Evolutionary conservation across 2,329 filamentous ascomycete genomes (phyloP).

Genomic region (Cercospora zeina): DNA sequence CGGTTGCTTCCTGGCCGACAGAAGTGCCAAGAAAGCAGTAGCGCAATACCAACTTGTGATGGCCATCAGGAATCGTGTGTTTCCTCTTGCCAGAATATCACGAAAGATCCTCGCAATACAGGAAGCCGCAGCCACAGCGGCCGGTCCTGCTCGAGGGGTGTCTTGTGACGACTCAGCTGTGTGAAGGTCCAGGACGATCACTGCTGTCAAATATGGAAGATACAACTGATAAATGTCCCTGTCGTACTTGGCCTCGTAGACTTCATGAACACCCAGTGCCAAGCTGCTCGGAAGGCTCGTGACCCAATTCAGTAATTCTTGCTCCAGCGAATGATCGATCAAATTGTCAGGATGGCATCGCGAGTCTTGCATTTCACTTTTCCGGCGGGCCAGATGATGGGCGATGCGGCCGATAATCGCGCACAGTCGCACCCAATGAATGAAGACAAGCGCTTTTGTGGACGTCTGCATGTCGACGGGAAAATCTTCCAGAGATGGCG

Average conservation of each 20-base stretch:
- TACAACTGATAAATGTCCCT: background rate
- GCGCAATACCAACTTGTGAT: slow-evolving; percentile 2
- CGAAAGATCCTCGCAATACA: slow-evolving; percentile 16
- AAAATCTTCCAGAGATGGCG: background rate
- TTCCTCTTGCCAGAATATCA: background rate
- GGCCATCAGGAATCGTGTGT: background rate
- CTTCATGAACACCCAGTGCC: background rate
- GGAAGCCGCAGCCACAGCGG: slow-evolving; percentile 15
- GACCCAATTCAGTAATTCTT: background rate
- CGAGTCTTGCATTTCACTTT: background rate
- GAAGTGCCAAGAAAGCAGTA: background rate
- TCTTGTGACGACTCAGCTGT: background rate
- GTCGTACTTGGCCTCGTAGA: background rate
- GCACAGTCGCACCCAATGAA: background rate
- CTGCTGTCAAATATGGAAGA: background rate
- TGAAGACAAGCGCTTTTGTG: background rate
- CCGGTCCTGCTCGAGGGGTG: slow-evolving; percentile 11
- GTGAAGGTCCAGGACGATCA: background rate
- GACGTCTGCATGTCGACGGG: background rate
- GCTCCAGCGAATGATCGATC: background rate
- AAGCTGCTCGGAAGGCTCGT: background rate
- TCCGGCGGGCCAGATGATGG: background rate
- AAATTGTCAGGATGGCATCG: background rate
- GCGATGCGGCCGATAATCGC: background rate
- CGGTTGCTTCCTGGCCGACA: background rate